A percentile compares a stretch with the other conserved stretches of the same genome.
Conservation (phyloP, 805 yeast genomes). For the Saturnispora galanensis region DNA sequence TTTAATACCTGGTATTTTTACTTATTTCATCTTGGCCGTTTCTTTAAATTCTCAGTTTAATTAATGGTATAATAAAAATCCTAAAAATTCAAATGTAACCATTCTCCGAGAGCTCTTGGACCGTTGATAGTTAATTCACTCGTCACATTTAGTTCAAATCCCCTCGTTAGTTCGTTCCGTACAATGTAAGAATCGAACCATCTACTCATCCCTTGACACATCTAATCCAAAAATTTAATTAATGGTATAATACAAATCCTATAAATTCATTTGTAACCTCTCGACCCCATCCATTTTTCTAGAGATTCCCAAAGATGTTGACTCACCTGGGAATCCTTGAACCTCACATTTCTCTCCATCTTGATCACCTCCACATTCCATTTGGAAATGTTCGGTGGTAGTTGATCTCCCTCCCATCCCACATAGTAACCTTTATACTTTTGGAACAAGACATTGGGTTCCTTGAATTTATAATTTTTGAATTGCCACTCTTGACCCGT, state of each 20-base stretch:
- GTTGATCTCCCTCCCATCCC: constrained; percentile 64
- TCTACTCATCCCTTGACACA: too few species aligned
- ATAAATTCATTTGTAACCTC: constrained; percentile 40
- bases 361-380: constrained; percentile 84
- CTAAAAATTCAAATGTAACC: too few species aligned
- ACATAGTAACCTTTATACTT: constrained; percentile 76
- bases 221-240: background rate
- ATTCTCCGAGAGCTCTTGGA: too few species aligned
- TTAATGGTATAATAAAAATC: background rate
- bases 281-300: constrained; percentile 60
- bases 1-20: background rate
- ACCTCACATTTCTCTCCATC: constrained; percentile 74
- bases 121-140: too few species aligned
- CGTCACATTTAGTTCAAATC: too few species aligned
- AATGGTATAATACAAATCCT: constrained; percentile 1
- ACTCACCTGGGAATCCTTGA: constrained; percentile 80
- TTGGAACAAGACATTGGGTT: constrained; percentile 74
- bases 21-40: background rate
- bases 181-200: too few species aligned
- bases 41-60: background rate
- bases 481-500: constrained; percentile 99
- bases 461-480: constrained; percentile 71
- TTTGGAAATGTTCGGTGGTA: constrained; percentile 64
- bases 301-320: constrained; percentile 78
- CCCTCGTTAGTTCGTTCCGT: too few species aligned